Evolutionary conservation across 768 basidiomycete species (phyloP), one percentile per base, ranked within the genome.

Genomic region (Rossbeevera mucosa): DNA sequence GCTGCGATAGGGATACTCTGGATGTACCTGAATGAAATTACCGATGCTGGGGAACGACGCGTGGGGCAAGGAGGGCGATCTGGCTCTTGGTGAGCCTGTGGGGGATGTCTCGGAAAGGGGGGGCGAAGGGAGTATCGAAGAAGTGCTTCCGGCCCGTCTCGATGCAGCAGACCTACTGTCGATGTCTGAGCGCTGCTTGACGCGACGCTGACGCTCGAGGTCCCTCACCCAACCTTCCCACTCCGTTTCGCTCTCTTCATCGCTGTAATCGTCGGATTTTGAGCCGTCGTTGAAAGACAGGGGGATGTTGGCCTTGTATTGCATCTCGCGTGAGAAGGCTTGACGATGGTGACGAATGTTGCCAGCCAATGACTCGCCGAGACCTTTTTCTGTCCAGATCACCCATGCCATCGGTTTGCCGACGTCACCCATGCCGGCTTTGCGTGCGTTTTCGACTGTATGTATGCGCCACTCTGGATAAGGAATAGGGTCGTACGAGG

Each of bases 211-310:
- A 20, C 76, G 70, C 38, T 74, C 69, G 41, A 85, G 50, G 69
- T 85, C 85, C 5, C 76, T 77, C 61, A 76, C 71, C 85, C 85
- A 88, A 1, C 79, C 81, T 4, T 78, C 72, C 85, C 85, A 88
- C 61, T 88, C 85, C 20, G 71, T 68, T 63, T 86, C 85, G 58
- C 74, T 78, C 22, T 77, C 72, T 6, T 67, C 72, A 5, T 68
- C 70, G n/a, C 57, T 65, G 24, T 73, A 76, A 26, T 71, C 76
- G 4, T 71, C 73, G 22, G 65, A 53, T 8, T 61, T 67, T 33
- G 29, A 9, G 41, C 54, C 56, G 2, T 48, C 28, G 28, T 56
- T n/a, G n/a, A n/a, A 25, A 2, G 48, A 18, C 5, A 57, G 52
- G 9, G 56, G 14, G 3, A 28, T 7, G 7, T 18, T 42, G 1